Evolutionary conservation across 2,329 filamentous ascomycete genomes (phyloP), one percentile per base, ranked within the genome.

Genomic region (Penicillium sp.): DNA sequence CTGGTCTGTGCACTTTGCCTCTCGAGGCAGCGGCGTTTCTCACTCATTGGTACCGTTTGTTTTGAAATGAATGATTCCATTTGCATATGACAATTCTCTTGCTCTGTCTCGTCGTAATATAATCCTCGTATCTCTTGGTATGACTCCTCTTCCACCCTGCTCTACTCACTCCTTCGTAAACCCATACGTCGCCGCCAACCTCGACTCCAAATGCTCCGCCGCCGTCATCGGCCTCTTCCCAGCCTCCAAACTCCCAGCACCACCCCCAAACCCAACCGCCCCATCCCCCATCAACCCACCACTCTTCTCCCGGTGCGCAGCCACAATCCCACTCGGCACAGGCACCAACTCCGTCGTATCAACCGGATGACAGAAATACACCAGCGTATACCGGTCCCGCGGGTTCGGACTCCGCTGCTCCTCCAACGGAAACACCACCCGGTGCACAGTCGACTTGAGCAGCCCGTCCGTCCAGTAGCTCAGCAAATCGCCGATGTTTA

Each of bases 401-500:
- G 68, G 64, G 25, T 74, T 73, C 50, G 80, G 71, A n/a, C 74
- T 64, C 25, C 68, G 61, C 62, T 73, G 63, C 34, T 75, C 78
- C 0, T 77, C 77, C 31, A 73, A 68, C 1, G 83, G 82, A 65
- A 96, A 95, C 0, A 94, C 87, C 34, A 98, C 95, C 11, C 94
- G 83, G 73, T 98, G 95, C 5, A 97, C 86, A 0, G 94, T 97
- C 67, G 89, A 92, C 68, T 92, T 90, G 63, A 98, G 83, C 49
- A 97, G 77, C 0, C 93, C 92, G 64, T 90, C 89, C 0, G 95
- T 98, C 94, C 94, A 98, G 75, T 96, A 95, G 37, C 87, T 89
- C 14, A 91, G 78, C 37, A 90, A 67, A 70, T 91, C 88, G 0
- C 87, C 88, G n/a, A 90, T 89, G 62, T 89, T 89, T 14, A 89